phyloP scores from a whole-genome alignment of 192 early-diverging fungal genomes.

The Chytriomyces hyalinus region DNA sequence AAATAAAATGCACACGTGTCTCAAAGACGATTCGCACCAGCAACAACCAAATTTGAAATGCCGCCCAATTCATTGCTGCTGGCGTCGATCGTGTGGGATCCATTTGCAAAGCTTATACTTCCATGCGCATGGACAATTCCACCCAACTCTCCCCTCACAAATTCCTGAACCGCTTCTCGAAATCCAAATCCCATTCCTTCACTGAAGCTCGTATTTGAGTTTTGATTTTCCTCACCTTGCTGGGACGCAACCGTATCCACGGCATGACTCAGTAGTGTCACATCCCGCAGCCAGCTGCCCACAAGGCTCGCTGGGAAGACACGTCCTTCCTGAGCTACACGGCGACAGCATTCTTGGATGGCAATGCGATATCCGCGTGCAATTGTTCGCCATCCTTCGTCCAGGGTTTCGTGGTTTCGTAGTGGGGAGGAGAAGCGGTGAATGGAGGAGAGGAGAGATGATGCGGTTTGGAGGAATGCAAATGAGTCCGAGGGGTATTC shows the following conservation, averaged over 20 bases:
- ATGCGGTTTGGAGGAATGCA: slow-evolving; percentile 78
- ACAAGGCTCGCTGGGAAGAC: slow-evolving; percentile 79
- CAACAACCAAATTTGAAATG: too few species aligned
- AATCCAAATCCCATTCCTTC: slow-evolving; percentile 27
- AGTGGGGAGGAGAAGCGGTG: slow-evolving; percentile 84
- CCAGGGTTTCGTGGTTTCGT: slow-evolving; percentile 71
- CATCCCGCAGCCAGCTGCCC: slow-evolving; percentile 81
- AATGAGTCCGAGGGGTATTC: slow-evolving; percentile 82
- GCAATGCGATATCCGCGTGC: slow-evolving; percentile 78
- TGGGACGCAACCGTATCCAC: not conserved
- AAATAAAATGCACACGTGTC: too few species aligned
- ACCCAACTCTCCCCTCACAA: slow-evolving; percentile 31
- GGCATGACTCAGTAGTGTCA: slow-evolving; percentile 46
- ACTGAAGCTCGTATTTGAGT: not conserved
- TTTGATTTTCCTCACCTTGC: not conserved
- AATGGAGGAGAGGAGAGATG: slow-evolving; percentile 58
- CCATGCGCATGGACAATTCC: not conserved
- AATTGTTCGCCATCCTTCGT: slow-evolving; percentile 72
- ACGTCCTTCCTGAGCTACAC: slow-evolving; percentile 74
- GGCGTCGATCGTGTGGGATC: too few species aligned
- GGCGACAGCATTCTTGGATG: slow-evolving; percentile 71
- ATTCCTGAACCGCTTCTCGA: slow-evolving; percentile 25
- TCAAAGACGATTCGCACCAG: too few species aligned
- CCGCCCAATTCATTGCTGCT: too few species aligned
- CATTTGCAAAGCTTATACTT: too few species aligned